Evolutionary conservation across 176 grass and related monocot genomes (phyloP).

Genomic region (Ensete glaucum): DNA sequence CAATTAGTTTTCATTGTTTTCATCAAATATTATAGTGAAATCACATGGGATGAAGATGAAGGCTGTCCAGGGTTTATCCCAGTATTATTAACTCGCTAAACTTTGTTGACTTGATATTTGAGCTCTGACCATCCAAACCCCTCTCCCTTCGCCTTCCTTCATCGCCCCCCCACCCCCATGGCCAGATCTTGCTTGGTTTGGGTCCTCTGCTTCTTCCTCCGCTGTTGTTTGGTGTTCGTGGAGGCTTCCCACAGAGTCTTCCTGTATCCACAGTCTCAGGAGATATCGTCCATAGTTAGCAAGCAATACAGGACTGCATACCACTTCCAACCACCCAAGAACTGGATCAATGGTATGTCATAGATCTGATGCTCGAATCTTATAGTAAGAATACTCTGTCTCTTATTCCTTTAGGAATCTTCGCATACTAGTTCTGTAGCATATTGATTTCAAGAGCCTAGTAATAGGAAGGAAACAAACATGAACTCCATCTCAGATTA

Average conservation of each 20-base stretch:
- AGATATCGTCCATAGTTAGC: neutral
- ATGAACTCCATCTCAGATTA: too few relatives aligned
- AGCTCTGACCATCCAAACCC: too few relatives aligned
- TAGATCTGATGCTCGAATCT: neutral
- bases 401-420: neutral
- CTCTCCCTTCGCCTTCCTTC: neutral
- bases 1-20: too few relatives aligned
- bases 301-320: conserved; percentile 47
- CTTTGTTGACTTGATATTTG: too few relatives aligned
- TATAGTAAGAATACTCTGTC: neutral
- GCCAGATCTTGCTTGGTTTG: neutral
- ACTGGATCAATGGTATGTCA: conserved; percentile 73
- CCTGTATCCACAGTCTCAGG: neutral
- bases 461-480: too few relatives aligned
- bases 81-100: too few relatives aligned
- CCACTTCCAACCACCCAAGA: conserved; percentile 76
- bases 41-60: too few relatives aligned
- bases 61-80: too few relatives aligned
- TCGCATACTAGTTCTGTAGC: too few relatives aligned
- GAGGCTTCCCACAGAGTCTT: neutral
- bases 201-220: neutral
- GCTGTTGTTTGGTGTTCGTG: neutral
- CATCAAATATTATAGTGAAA: too few relatives aligned
- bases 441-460: too few relatives aligned
- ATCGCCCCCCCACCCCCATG: neutral